phyloP scores from a whole-genome alignment of 164 flowering plant species.

The Pachysandra terminalis region DNA sequence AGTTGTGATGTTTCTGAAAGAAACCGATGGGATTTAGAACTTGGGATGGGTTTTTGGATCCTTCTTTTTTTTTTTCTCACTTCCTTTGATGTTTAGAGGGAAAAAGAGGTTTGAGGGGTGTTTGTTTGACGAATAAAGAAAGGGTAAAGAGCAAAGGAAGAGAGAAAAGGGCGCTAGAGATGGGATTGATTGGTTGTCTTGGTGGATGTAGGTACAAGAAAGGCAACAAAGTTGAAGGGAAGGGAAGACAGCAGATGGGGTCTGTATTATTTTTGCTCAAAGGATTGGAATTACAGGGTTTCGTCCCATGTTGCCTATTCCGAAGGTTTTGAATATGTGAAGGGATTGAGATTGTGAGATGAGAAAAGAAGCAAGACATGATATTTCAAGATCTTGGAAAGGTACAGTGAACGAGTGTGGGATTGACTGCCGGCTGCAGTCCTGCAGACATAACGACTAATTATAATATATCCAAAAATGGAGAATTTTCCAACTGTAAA shows the following conservation, averaged over 20 bases:
- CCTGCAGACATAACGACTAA: not conserved
- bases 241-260: slow-evolving; percentile 19
- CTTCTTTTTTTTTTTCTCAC: not conserved
- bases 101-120: not conserved
- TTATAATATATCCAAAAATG: not conserved
- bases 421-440: slow-evolving; percentile 12
- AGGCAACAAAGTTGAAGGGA: slow-evolving; percentile 14
- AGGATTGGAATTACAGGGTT: slow-evolving; percentile 15
- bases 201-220: not conserved
- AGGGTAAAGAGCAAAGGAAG: not conserved
- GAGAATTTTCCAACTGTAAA: not conserved
- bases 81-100: not conserved
- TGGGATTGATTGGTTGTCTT: not conserved
- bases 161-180: not conserved
- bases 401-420: slow-evolving; percentile 11
- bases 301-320: slow-evolving; percentile 5
- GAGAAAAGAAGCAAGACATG: slow-evolving; percentile 7
- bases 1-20: not conserved
- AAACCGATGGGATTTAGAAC: not conserved
- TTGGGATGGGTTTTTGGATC: not conserved
- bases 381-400: slow-evolving; percentile 17
- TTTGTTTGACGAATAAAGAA: not conserved
- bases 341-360: slow-evolving; percentile 11
- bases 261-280: not conserved
- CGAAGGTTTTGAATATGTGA: slow-evolving; percentile 16